These are phyloP conservation scores for Neopestalotiopsis sp. DNA, from an alignment of 2,329 filamentous ascomycete species.

Conservation along the genomic window DNA sequence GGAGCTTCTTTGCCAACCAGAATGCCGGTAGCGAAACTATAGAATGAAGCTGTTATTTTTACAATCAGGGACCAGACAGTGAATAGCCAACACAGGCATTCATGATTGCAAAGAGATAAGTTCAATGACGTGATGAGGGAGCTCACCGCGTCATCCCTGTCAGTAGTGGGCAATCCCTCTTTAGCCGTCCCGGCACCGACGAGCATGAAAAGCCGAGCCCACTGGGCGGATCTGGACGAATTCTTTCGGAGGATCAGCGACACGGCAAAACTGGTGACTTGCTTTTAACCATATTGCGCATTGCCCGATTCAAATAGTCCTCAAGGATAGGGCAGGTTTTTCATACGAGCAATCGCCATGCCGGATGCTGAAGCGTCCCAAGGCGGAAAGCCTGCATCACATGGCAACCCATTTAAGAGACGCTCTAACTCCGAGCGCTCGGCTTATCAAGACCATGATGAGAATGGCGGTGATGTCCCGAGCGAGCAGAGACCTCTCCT, in stretches of 20 bases:
- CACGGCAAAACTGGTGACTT: not conserved
- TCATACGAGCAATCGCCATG: not conserved
- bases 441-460: not conserved
- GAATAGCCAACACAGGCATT: not conserved
- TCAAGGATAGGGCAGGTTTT: not conserved
- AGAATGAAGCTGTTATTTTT: not conserved
- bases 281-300: not conserved
- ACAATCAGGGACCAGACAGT: not conserved
- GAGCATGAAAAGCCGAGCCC: not conserved
- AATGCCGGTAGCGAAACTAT: too few species aligned
- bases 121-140: not conserved
- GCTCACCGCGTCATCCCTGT: not conserved
- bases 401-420: not conserved
- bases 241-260: not conserved
- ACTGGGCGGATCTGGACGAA: not conserved
- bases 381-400: not conserved
- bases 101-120: not conserved
- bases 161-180: not conserved
- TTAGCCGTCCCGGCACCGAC: not conserved
- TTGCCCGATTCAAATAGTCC: not conserved
- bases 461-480: not conserved
- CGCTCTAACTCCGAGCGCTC: not conserved
- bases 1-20: too few species aligned
- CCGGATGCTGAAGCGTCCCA: not conserved
- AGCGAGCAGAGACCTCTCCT: constrained; percentile 1